Evolutionary conservation across 306 rosid genomes (phyloP).

Genomic region (Sindora glabra): DNA sequence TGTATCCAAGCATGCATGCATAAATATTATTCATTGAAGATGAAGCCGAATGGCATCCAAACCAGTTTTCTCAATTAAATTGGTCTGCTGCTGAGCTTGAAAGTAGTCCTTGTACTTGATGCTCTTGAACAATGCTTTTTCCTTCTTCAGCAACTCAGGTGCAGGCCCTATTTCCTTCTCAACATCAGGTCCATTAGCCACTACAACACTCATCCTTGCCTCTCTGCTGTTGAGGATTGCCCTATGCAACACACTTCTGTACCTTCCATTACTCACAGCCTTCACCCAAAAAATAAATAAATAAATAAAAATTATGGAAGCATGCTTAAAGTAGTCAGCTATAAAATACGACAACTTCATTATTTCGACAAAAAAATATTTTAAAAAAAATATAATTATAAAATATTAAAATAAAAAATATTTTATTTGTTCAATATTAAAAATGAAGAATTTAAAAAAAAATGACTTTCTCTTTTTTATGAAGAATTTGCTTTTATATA

Average conservation of each 20-base stretch:
- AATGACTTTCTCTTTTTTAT: too few species aligned
- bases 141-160: neutral
- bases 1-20: too few species aligned
- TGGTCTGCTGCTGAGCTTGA: neutral
- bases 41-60: neutral
- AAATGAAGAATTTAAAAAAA: too few species aligned
- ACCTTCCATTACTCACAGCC: slow-evolving; percentile 3
- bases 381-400: too few species aligned
- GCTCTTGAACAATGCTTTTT: neutral
- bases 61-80: neutral
- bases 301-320: neutral
- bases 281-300: neutral
- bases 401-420: too few species aligned
- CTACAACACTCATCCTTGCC: neutral
- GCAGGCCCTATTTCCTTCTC: neutral
- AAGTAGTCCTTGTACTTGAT: neutral
- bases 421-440: too few species aligned
- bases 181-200: neutral
- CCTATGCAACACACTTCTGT: slow-evolving; percentile 9
- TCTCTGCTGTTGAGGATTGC: slow-evolving; percentile 2
- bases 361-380: too few species aligned
- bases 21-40: too few species aligned
- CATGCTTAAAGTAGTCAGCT: too few species aligned
- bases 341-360: too few species aligned
- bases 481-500: too few species aligned